Conservation (phyloP, 768 basidiomycete genomes). For the Mycena filopes region DNA sequence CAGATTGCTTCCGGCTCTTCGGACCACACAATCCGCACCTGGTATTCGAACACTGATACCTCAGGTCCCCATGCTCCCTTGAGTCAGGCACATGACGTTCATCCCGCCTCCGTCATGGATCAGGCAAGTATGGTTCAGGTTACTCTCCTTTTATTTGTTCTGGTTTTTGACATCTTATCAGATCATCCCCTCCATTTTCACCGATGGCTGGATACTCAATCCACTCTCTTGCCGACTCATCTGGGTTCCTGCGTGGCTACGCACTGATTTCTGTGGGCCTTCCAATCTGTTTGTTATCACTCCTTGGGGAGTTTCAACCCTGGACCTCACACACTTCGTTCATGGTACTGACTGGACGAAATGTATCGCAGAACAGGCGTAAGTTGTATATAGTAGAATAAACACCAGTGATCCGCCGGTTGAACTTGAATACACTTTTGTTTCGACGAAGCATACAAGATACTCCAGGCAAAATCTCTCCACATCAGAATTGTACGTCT, state of each 20-base stretch:
- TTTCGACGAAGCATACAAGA: no score
- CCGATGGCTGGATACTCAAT: constrained; percentile 1
- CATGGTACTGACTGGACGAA: constrained; percentile 2
- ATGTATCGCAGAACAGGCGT: no score
- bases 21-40: constrained; percentile 7
- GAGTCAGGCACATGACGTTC: no score
- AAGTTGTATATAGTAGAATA: no score
- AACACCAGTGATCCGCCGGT: no score
- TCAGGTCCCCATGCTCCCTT: no score
- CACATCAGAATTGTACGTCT: no score
- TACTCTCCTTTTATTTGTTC: neutral
- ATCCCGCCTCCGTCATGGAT: neutral
- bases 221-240: neutral
- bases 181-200: neutral
- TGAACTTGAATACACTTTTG: no score
- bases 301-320: neutral
- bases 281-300: neutral
- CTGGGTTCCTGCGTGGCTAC: constrained; percentile 5
- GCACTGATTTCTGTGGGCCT: neutral
- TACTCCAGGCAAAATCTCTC: no score
- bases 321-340: neutral
- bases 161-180: neutral
- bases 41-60: neutral
- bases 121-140: neutral
- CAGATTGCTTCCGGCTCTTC: constrained; percentile 36